Evolutionary conservation across 1,284 basidiomycete species (phyloP).

Genomic region (Cryptococcus sp.): DNA sequence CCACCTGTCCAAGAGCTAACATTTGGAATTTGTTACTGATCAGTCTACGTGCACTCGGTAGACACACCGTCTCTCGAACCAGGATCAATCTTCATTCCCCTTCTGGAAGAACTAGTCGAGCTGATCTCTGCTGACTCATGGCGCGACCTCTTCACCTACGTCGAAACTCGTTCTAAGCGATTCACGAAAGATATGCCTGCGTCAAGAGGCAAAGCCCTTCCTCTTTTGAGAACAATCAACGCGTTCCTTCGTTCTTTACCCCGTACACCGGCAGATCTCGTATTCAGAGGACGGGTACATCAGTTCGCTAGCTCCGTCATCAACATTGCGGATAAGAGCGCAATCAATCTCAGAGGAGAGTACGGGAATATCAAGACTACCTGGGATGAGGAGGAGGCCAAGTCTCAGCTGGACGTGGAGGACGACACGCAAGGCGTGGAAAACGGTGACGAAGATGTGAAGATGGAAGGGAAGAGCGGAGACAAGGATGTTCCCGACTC

Average conservation of each 20-base stretch:
- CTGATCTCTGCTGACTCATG: conserved; percentile 42
- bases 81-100: conserved; percentile 45
- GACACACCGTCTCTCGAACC: conserved; percentile 37
- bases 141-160: conserved; percentile 42
- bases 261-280: conserved; percentile 43
- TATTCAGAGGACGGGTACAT: conserved; percentile 46
- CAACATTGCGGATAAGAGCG: conserved; percentile 47
- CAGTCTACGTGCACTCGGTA: conserved; percentile 2
- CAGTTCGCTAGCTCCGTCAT: conserved; percentile 46
- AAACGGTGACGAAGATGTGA: conserved; percentile 25
- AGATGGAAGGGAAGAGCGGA: conserved; percentile 22
- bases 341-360: conserved; percentile 48
- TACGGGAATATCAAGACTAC: conserved; percentile 41
- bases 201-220: conserved; percentile 47
- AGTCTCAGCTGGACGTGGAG: conserved; percentile 13
- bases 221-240: conserved; percentile 46
- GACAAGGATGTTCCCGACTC: conserved; percentile 2
- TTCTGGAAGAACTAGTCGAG: conserved; percentile 49
- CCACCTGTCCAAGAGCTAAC: background rate
- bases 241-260: conserved; percentile 44
- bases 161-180: conserved; percentile 44
- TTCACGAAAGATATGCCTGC: conserved; percentile 50
- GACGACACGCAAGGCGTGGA: background rate
- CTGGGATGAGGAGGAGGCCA: conserved; percentile 36
- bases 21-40: background rate